Percentiles rank a stretch among this genome's conserved stretches.
These are phyloP conservation scores for Erodium maritimum DNA, from an alignment of 345 rosid species.

Conservation along the genomic window DNA sequence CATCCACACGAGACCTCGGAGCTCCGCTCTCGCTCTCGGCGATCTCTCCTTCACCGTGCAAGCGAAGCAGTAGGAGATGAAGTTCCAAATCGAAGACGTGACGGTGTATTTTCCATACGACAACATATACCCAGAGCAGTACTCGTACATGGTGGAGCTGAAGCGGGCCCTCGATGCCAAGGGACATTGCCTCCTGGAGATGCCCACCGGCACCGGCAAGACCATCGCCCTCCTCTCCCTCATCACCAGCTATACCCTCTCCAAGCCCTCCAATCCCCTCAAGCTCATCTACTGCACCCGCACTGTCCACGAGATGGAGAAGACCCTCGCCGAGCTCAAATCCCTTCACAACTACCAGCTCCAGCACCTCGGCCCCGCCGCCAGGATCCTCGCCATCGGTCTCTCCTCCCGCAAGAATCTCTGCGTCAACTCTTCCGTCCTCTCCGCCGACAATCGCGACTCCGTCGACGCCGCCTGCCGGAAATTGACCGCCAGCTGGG, in stretches of 20 bases:
- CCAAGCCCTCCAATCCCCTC: constrained; percentile 51
- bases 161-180: constrained; percentile 90
- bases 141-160: constrained; percentile 84
- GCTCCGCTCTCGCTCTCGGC: too few species aligned
- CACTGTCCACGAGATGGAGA: constrained; percentile 99
- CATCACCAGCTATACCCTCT: constrained; percentile 74
- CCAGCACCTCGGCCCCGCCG: constrained; percentile 52
- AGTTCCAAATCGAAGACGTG: constrained; percentile 79
- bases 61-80: constrained; percentile 26
- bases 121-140: constrained; percentile 87
- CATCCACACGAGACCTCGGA: too few species aligned
- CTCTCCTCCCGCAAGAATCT: constrained; percentile 85
- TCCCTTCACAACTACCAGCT: constrained; percentile 63
- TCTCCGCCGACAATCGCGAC: constrained; percentile 81
- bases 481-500: constrained; percentile 90
- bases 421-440: constrained; percentile 64
- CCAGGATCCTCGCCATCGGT: constrained; percentile 69
- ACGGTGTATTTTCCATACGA: constrained; percentile 89
- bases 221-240: constrained; percentile 90
- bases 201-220: constrained; percentile 99
- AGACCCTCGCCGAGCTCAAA: constrained; percentile 80
- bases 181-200: constrained; percentile 97
- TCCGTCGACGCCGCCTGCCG: constrained; percentile 93
- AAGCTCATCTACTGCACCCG: constrained; percentile 94
- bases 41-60: too few species aligned